phyloP scores from a whole-genome alignment of 2,329 filamentous ascomycete species.

The Lanzia echinophila region DNA sequence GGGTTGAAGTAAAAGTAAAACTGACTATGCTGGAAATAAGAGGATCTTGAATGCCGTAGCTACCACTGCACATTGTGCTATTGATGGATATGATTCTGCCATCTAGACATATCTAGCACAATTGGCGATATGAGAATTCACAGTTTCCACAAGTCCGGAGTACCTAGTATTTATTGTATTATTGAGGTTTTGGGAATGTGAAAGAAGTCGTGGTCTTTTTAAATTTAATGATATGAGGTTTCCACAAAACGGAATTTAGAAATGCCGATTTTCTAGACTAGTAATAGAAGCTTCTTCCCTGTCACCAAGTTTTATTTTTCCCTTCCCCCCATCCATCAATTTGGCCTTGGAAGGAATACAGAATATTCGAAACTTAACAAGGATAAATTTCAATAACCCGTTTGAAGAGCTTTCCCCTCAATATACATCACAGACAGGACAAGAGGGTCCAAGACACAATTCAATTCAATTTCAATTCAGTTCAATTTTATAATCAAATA shows the following conservation, averaged over 20 bases:
- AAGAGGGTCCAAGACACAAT: too few relatives aligned
- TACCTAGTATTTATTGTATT: too few relatives aligned
- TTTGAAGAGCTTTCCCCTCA: background rate
- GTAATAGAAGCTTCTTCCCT: background rate
- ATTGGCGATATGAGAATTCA: too few relatives aligned
- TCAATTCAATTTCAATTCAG: too few relatives aligned
- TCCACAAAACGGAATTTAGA: conserved; percentile 5
- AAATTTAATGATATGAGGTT: background rate
- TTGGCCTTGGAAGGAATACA: background rate
- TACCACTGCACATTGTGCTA: conserved; percentile 80
- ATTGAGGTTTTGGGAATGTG: too few relatives aligned
- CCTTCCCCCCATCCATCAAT: background rate
- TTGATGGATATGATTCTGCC: conserved; percentile 78
- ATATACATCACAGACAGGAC: background rate
- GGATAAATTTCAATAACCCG: too few relatives aligned
- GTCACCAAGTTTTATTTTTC: too few relatives aligned
- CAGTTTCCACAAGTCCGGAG: too few relatives aligned
- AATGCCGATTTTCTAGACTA: background rate
- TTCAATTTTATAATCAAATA: too few relatives aligned
- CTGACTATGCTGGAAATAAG: conserved; percentile 90
- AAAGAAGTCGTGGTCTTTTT: conserved; percentile 6
- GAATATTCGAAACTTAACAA: background rate
- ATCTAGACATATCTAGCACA: conserved; percentile 41
- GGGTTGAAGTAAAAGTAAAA: conserved; percentile 21
- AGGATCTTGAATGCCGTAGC: conserved; percentile 86